A percentile compares a stretch with the other conserved stretches of the same genome.
phyloP scores from a whole-genome alignment of 2,329 filamentous ascomycete species.

The Fusarium heterosporum region DNA sequence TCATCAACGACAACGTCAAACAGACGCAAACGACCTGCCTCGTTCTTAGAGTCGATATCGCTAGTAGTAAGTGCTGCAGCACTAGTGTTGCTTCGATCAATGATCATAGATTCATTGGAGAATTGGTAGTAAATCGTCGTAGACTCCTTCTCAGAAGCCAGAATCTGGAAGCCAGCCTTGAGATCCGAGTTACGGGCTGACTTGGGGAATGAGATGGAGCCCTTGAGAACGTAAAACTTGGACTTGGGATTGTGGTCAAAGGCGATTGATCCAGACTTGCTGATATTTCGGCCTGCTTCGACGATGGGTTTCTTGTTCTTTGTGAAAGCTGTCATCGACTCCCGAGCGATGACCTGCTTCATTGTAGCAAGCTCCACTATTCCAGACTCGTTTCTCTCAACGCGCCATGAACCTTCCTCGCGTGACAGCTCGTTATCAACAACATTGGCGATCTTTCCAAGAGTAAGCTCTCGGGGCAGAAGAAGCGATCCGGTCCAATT shows the following conservation, averaged over 20 bases:
- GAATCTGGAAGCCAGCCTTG: slow-evolving; percentile 56
- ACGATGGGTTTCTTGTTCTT: slow-evolving; percentile 35
- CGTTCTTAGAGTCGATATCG: slow-evolving; percentile 53
- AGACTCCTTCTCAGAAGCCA: slow-evolving; percentile 54
- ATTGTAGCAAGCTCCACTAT: slow-evolving; percentile 54
- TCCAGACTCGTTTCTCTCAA: slow-evolving; percentile 48
- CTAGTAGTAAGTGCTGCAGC: slow-evolving; percentile 54
- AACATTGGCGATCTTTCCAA: slow-evolving; percentile 55
- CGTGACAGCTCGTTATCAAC: slow-evolving; percentile 55
- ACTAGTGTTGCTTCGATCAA: slow-evolving; percentile 56
- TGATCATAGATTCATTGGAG: slow-evolving; percentile 56
- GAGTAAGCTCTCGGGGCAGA: slow-evolving; percentile 56
- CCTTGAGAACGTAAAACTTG: slow-evolving; percentile 55
- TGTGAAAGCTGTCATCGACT: slow-evolving; percentile 50
- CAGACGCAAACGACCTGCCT: slow-evolving; percentile 54
- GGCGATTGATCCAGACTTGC: slow-evolving; percentile 22
- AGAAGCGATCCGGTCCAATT: slow-evolving; percentile 59
- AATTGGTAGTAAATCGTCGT: slow-evolving; percentile 60
- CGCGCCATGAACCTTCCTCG: slow-evolving; percentile 55
- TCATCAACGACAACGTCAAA: slow-evolving; percentile 53
- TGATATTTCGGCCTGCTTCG: slow-evolving; percentile 43
- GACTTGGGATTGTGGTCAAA: slow-evolving; percentile 38
- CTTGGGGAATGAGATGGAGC: slow-evolving; percentile 53
- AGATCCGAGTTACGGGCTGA: slow-evolving; percentile 51
- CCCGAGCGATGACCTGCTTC: slow-evolving; percentile 54